phyloP scores from a whole-genome alignment of 768 basidiomycete species.

The Amanita phalloides region DNA sequence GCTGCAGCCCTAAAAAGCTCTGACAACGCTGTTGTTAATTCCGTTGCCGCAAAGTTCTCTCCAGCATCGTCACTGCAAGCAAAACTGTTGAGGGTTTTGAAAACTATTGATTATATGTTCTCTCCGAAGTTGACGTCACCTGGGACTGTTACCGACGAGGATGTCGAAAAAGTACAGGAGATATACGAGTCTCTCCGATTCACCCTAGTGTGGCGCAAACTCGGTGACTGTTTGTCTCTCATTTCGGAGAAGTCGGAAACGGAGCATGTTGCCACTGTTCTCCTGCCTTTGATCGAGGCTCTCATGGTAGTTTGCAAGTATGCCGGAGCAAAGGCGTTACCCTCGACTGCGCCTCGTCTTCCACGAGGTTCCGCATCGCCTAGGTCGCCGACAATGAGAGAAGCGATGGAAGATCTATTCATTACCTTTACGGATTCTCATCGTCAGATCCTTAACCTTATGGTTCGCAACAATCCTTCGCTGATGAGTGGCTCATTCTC shows the following conservation, averaged over 20 bases:
- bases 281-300: conserved; percentile 90
- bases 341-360: conserved; percentile 33
- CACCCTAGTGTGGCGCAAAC: conserved; percentile 75
- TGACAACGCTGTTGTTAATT: conserved; percentile 45
- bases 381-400: conserved; percentile 53
- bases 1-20: conserved; percentile 48
- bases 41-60: conserved; percentile 83
- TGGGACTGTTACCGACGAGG: conserved; percentile 29
- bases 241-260: conserved; percentile 74
- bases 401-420: conserved; percentile 86
- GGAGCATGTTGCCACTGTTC: conserved; percentile 84
- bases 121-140: conserved; percentile 40
- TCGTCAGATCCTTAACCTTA: conserved; percentile 87
- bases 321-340: conserved; percentile 56
- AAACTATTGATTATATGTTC: conserved; percentile 97
- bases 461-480: conserved; percentile 97
- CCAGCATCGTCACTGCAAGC: conserved; percentile 91
- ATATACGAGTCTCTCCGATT: conserved; percentile 93
- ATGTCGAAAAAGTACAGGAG: conserved; percentile 71
- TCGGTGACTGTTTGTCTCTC: conserved; percentile 81
- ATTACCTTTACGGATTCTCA: conserved; percentile 90
- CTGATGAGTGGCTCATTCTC: conserved; percentile 98
- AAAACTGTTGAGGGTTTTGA: conserved; percentile 90
- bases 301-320: conserved; percentile 99
- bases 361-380: conserved; percentile 62